Percentiles rank a stretch among this genome's conserved stretches.
Evolutionary conservation across 306 rosid genomes (phyloP).

Genomic region (Quercus bicolor): DNA sequence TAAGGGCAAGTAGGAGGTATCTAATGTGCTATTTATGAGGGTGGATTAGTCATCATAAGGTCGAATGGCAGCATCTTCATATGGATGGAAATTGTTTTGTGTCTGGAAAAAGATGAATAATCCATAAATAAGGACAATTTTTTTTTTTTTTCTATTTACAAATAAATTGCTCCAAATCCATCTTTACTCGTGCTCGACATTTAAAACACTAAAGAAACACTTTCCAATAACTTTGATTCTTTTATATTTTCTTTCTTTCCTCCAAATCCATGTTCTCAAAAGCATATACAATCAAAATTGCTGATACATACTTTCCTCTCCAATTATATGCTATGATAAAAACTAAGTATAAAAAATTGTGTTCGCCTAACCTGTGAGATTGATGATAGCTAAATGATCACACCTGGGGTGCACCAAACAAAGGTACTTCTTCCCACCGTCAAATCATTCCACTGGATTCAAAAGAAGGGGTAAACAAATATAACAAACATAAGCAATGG

Average conservation of each 20-base stretch:
- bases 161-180: conserved; percentile 1
- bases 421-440: conserved; percentile 30
- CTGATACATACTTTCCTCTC: conserved; percentile 21
- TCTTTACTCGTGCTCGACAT: neutral
- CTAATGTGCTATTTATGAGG: neutral
- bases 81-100: conserved; percentile 27
- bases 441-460: conserved; percentile 44
- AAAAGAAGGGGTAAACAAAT: conserved; percentile 19
- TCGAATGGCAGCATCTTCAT: neutral
- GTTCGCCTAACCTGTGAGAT: conserved; percentile 33
- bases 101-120: conserved; percentile 35
- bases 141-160: neutral
- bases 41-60: conserved; percentile 4
- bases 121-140: conserved; percentile 23
- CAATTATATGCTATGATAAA: conserved; percentile 20
- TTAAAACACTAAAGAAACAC: conserved; percentile 8
- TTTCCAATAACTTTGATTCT: conserved; percentile 24
- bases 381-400: conserved; percentile 35
- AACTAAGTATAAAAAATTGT: neutral
- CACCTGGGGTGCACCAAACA: conserved; percentile 34
- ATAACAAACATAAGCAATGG: conserved; percentile 36
- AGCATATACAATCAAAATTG: conserved; percentile 19
- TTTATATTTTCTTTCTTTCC: conserved; percentile 5
- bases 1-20: conserved; percentile 27
- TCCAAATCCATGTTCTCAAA: conserved; percentile 19